Base-by-base conservation (phyloP, 345 rosid species). In the Schrenkiella parvula region DNA sequence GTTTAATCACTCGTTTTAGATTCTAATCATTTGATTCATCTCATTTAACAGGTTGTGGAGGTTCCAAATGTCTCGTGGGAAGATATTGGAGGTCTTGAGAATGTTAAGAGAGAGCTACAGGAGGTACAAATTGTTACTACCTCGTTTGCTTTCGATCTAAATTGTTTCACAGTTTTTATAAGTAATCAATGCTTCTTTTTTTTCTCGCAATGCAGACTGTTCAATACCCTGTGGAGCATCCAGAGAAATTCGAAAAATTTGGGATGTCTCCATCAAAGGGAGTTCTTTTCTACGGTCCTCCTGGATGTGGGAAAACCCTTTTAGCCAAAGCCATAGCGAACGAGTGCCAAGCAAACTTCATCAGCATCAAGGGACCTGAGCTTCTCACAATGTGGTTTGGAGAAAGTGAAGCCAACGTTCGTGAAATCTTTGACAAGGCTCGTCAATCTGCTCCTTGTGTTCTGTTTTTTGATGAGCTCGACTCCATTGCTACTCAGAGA, bases 311-410 rank as follows among this genome's bases (percentile, higher is more conserved):
- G 31, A 93, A 93, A 78, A 93, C 98, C n/a, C 96, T 93, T 71
- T 77, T 93, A 41, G 98, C 98, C 55, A 93, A 93, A 81, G 98
- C 97, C 67, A 93, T 93, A 71, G 98, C 97, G 28, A 93, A 93
- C 66, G 97, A 93, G 70, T 93, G 98, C 63, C 98, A 93, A 76
- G 97, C 98, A 15, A 93, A 93, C 81, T 90, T 93, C 84, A 93
- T 93, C 69, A 93, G 98, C 53, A 73, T 92, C 79, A 92, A 92
- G 80, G 98, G 98, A 60, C 98, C 98, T 0, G 98, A 92, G 76
- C 82, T 93, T 75, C 97, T 93, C 13, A 93, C 97, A 4, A 93
- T 93, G 98, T 93, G 98, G 98, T 93, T 93, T 69, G 97, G 97
- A 47, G 96, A 93, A 78, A 93, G 97, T 66, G 98, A 93, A 64